Evolutionary conservation across 495 filamentous ascomycete species (phyloP), one percentile per base, ranked within the genome.

Genomic region (Penicillium paradoxum): DNA sequence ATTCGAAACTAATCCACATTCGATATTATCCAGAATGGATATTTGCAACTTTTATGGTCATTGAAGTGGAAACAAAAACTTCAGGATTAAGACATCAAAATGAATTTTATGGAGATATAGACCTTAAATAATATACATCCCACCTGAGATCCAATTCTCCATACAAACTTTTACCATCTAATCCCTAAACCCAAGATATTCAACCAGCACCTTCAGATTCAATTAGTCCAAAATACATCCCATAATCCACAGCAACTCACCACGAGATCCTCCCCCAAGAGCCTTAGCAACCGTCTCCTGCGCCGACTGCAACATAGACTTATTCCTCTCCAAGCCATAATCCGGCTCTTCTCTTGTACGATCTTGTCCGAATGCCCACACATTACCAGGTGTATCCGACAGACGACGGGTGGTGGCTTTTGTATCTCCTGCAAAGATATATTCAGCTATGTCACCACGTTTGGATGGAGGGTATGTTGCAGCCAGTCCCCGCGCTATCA

Each of bases 271-370:
- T 18, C 65, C 63, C 1, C 64, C 66, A 15, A 69, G 46, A 13
- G 64, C 66, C 54, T 67, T 65, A 1, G 60, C 59, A 9, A 64
- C 65, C 11, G 49, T 53, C 36, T 67, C 64, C 37, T 62, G 58
- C 30, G 59, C 61, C 15, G 49, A 50, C 27, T 56, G 51, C 49
- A 62, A 18, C n/a, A 60, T 27, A 10, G 56, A 48, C 49, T 58
- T 58, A 9, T 36, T 36, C 43, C 37, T 43, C 22, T 52, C 13
- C 27, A 45, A 21, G 10, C 36, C 39, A 19, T 36, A 25, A 14
- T 49, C 48, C 14, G 39, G 19, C 22, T 40, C 50, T 32, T 45
- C 43, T 50, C 39, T 53, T 17, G 38, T 4, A 15, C 21, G 30
- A 38, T 41, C 53, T 4, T 54, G 37, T 17, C 33, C 10, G 5